Conservation (phyloP, 2,329 filamentous ascomycete species). For the Monilinia aucupariae region DNA sequence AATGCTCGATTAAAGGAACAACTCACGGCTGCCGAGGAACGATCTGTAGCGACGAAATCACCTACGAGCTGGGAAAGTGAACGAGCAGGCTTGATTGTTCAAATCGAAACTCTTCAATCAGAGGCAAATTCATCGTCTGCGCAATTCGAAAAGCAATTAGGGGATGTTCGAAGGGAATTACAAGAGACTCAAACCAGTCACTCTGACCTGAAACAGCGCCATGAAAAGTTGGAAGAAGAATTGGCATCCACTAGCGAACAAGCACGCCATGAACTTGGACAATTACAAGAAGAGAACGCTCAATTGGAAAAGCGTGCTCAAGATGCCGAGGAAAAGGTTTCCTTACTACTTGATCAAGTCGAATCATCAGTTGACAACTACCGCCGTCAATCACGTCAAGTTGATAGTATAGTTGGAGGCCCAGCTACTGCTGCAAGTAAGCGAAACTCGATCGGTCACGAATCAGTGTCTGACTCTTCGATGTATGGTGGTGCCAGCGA, state of each 20-base stretch:
- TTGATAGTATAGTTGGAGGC: constrained; percentile 45
- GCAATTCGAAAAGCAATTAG: constrained; percentile 67
- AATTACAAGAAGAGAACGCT: constrained; percentile 75
- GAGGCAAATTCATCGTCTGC: constrained; percentile 61
- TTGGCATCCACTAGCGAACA: constrained; percentile 51
- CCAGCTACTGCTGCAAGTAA: constrained; percentile 35
- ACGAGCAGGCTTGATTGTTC: constrained; percentile 58
- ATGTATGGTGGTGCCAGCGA: constrained; percentile 40
- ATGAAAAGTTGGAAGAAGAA: constrained; percentile 50
- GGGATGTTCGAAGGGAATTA: constrained; percentile 64
- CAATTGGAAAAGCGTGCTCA: constrained; percentile 76
- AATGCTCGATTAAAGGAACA: constrained; percentile 79
- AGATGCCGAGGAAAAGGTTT: constrained; percentile 91
- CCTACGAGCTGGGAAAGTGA: constrained; percentile 67
- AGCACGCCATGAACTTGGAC: constrained; percentile 65
- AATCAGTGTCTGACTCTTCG: constrained; percentile 58
- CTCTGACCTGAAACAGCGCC: constrained; percentile 55
- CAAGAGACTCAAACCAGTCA: constrained; percentile 60
- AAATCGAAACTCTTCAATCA: constrained; percentile 63
- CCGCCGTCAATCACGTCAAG: constrained; percentile 65
- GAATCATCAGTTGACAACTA: constrained; percentile 93
- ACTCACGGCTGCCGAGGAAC: constrained; percentile 62
- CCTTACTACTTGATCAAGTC: constrained; percentile 87
- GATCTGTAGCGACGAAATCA: constrained; percentile 39
- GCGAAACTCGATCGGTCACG: constrained; percentile 37